These are phyloP conservation scores for Thecaphora thlaspeos DNA, from an alignment of 1,284 basidiomycete species.

Conservation along the genomic window DNA sequence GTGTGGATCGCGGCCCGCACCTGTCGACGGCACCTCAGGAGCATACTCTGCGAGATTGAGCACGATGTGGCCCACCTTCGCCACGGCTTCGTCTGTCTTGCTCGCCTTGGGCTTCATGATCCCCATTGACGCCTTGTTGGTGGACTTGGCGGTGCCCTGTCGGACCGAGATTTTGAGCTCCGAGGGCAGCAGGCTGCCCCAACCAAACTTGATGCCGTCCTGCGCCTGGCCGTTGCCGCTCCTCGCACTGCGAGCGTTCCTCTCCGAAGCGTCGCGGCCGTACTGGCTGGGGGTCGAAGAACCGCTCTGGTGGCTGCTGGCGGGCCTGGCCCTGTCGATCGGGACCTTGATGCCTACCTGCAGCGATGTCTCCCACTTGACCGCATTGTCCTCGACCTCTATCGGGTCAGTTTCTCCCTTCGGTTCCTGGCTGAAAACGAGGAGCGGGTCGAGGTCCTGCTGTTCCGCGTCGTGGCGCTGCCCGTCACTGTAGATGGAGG, in stretches of 20 bases:
- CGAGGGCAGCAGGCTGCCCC: slow-evolving; percentile 35
- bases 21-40: slow-evolving; percentile 52
- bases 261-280: neutral
- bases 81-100: slow-evolving; percentile 20
- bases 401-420: slow-evolving; percentile 32
- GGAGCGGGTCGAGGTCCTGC: slow-evolving; percentile 24
- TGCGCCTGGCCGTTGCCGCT: neutral
- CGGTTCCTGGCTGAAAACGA: slow-evolving; percentile 35
- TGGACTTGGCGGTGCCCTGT: slow-evolving; percentile 39
- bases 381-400: slow-evolving; percentile 31
- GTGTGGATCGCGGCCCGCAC: slow-evolving; percentile 6
- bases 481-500: no score
- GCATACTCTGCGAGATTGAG: slow-evolving; percentile 77
- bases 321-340: slow-evolving; percentile 37
- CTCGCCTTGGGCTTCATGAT: slow-evolving; percentile 9
- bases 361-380: slow-evolving; percentile 41
- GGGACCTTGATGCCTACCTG: slow-evolving; percentile 44
- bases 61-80: slow-evolving; percentile 66
- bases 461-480: no score
- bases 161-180: slow-evolving; percentile 44
- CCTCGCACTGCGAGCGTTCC: neutral
- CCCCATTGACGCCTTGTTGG: no score
- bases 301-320: slow-evolving; percentile 4
- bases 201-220: slow-evolving; percentile 12
- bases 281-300: slow-evolving; percentile 13